Base-by-base conservation (phyloP, 2,329 filamentous ascomycete species). In the Fusarium irregulare region DNA sequence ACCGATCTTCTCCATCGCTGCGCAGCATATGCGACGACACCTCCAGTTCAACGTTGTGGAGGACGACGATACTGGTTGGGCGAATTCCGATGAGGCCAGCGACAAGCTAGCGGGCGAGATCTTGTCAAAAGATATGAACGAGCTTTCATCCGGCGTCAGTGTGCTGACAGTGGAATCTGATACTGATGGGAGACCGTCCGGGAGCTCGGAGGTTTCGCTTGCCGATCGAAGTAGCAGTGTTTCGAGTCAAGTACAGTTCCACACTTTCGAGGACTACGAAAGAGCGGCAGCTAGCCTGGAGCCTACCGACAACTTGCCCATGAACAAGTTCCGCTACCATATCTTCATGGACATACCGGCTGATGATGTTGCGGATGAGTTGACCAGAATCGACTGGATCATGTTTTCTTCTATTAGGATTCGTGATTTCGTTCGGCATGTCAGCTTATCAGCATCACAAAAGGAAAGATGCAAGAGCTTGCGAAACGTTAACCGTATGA, bases 381-480 rank as follows among this genome's bases (percentile, higher is more conserved):
- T 99, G 75, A 98, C 96, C 6, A 88, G 95, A 65, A 97, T 99
- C 58, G 96, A 99, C 81, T 98, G 95, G 95, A 90, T 97, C 79
- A 96, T 98, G 92, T 98, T 98, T 79, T 97, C 93, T 55, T 94
- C 94, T 2, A 97, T 98, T 66, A 90, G 93, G 27, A 92, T 97
- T 58, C 92, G 96, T 62, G 96, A 99, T 80, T 89, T 98, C 50
- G 92, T 98, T 44, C 92, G 96, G 7, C 93, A 98, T 77, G 94
- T 98, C 70, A 96, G 91, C 75, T 83, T 98, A 48, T 89, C 91
- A 1, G 76, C 86, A 1, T 85, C 90, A 45, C 87, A 92, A 63
- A 92, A 92, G 79, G 91, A 92, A 75, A 91, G 89, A 74, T 93
- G 91, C 78, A 91, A 88, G 77, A 91, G 89, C 73, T 84, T 98